These are phyloP conservation scores for Fusarium oligoseptatum DNA, from an alignment of 2,329 filamentous ascomycete genomes.

Conservation along the genomic window DNA sequence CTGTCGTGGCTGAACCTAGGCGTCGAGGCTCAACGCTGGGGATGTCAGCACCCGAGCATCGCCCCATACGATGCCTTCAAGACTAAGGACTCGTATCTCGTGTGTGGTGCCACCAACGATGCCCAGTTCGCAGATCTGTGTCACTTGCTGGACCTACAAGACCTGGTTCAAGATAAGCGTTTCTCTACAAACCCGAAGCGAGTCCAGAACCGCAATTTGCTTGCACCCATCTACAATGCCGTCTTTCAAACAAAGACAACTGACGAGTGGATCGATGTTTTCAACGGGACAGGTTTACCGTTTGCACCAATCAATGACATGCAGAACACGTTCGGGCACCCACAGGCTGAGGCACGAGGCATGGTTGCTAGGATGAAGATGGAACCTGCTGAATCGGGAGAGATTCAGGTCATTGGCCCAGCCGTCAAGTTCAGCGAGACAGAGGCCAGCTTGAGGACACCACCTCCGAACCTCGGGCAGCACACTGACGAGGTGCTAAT, in stretches of 20 bases:
- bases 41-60: constrained; percentile 61
- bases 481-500: constrained; percentile 30
- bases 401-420: constrained; percentile 28
- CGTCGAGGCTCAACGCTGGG: constrained; percentile 57
- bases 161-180: constrained; percentile 43
- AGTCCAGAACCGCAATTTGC: constrained; percentile 40
- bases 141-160: constrained; percentile 38
- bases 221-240: background rate
- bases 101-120: constrained; percentile 53
- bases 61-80: constrained; percentile 61
- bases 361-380: constrained; percentile 49
- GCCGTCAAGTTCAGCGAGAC: constrained; percentile 35
- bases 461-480: constrained; percentile 22
- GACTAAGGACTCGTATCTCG: constrained; percentile 51
- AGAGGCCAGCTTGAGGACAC: background rate
- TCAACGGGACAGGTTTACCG: constrained; percentile 59
- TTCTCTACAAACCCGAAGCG: constrained; percentile 51
- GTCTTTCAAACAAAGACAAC: background rate
- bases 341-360: constrained; percentile 55
- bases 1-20: constrained; percentile 54
- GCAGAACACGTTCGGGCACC: constrained; percentile 58
- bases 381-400: constrained; percentile 18
- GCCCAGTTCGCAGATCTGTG: constrained; percentile 52
- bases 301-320: constrained; percentile 62
- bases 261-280: constrained; percentile 36